Evolutionary conservation across 2,329 filamentous ascomycete genomes (phyloP).

Genomic region (Diatrype stigma): DNA sequence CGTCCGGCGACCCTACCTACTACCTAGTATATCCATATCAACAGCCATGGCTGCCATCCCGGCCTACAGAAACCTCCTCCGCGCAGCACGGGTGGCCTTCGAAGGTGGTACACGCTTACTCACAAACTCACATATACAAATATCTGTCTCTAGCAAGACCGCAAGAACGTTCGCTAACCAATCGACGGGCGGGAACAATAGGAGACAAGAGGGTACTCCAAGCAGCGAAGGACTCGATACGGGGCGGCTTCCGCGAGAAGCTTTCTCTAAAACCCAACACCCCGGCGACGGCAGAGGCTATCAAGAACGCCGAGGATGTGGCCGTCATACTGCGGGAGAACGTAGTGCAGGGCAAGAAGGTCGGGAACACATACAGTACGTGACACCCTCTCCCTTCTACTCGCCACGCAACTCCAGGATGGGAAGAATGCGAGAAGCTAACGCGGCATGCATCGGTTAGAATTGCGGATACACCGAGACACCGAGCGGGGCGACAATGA

Average conservation of each 20-base stretch:
- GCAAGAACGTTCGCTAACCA: neutral
- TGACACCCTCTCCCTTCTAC: slow-evolving; percentile 10
- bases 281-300: slow-evolving; percentile 56
- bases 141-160: neutral
- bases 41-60: slow-evolving; percentile 47
- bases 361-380: slow-evolving; percentile 58
- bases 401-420: too few relatives aligned
- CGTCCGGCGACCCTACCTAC: too few relatives aligned
- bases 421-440: too few relatives aligned
- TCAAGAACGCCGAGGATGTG: slow-evolving; percentile 78
- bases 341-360: slow-evolving; percentile 73
- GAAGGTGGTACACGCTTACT: slow-evolving; percentile 51
- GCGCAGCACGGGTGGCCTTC: slow-evolving; percentile 79
- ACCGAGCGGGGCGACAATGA: slow-evolving; percentile 94
- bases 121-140: slow-evolving; percentile 1
- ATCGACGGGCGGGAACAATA: slow-evolving; percentile 35
- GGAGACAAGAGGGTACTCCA: slow-evolving; percentile 66
- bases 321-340: slow-evolving; percentile 77
- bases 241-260: slow-evolving; percentile 68
- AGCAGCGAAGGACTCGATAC: slow-evolving; percentile 70
- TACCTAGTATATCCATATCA: too few relatives aligned
- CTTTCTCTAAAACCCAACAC: slow-evolving; percentile 53
- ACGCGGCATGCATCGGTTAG: slow-evolving; percentile 50
- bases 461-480: slow-evolving; percentile 81
- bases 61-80: slow-evolving; percentile 78